Base-by-base conservation (phyloP, 2,329 filamentous ascomycete species). In the Trichothecium roseum region DNA sequence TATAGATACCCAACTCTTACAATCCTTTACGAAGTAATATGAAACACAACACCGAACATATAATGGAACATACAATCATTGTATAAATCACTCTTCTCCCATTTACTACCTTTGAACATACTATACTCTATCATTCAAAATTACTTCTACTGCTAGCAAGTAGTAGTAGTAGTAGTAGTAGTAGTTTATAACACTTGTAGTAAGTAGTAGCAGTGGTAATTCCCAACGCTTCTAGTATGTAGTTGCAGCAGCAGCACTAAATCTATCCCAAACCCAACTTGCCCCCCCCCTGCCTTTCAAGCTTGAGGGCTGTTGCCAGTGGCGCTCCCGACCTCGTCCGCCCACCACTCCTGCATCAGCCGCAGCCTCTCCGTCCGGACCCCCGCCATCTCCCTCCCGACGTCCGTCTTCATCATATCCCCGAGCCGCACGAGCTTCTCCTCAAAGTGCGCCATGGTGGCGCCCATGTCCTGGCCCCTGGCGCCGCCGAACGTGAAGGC, bases 401-500 rank as follows among this genome's bases (percentile, higher is more conserved):
- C 60, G 0, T 59, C 62, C 36, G 76, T 79, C 64, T 80, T 80
- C 72, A 78, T 78, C 70, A 76, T 71, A 12, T 59, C 60, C 47
- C 68, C 74, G 16, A 94, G 52, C 48, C 62, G 67, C 42, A 84
- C 57, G 42, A 93, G 60, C 63, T 91, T 93, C 35, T 81, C 79
- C 28, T 74, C 73, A 49, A 93, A 85, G 62, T 93, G 85, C 32
- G 72, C 65, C 41, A 93, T 73, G 5, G 78, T 75, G 32, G 75
- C 72, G 28, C 68, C 67, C 66, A 93, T 60, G 30, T 66, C 69
- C 17, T 64, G 61, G 4, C 56, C 55, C 54, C 70, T 75, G 9
- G 78, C 80, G 0, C 81, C 87, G 0, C 81, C 76, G 54, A 78
- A 95, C 4, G 58, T 51, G 45, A 63, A 63, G 6, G 52, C 75